Conservation (phyloP, 176 grass and related monocot genomes). For the Ananas comosus region DNA sequence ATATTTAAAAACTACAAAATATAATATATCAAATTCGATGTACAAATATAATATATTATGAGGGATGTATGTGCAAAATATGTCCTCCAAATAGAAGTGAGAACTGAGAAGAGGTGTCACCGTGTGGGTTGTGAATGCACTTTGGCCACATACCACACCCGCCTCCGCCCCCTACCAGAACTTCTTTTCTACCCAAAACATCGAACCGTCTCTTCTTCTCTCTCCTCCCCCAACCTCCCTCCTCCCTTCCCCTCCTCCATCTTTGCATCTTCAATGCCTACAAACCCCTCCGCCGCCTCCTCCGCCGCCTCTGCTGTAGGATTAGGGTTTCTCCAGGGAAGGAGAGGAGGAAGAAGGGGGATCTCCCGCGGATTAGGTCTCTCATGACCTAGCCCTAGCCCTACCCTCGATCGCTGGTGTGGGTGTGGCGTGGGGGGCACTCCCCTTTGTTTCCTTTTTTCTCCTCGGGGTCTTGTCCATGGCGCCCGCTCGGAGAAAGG, state of each 20-base stretch:
- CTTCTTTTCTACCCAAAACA: not conserved
- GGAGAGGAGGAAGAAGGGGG: not conserved
- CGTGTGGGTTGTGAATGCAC: not conserved
- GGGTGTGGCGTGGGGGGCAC: conserved; percentile 20
- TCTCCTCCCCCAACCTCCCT: not conserved
- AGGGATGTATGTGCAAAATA: no score
- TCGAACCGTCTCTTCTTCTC: not conserved
- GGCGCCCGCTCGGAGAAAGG: conserved; percentile 65
- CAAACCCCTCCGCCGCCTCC: not conserved
- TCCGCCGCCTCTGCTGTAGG: not conserved
- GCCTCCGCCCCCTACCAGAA: not conserved
- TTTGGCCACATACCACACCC: conserved; percentile 1
- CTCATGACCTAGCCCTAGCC: conserved; percentile 1
- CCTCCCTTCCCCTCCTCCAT: no score
- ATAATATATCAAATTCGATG: no score
- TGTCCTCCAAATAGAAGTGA: no score
- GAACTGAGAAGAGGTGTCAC: no score
- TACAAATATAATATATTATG: no score
- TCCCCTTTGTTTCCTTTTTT: conserved; percentile 1
- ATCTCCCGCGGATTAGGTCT: not conserved
- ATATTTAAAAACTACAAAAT: no score
- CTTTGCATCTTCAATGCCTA: not conserved
- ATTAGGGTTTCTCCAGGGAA: not conserved
- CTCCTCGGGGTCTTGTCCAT: conserved; percentile 19
- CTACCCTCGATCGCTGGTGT: not conserved